Evolutionary conservation across 129 eudicot species (phyloP), one percentile per base, ranked within the genome.

Genomic region (Tanacetum coccineum): DNA sequence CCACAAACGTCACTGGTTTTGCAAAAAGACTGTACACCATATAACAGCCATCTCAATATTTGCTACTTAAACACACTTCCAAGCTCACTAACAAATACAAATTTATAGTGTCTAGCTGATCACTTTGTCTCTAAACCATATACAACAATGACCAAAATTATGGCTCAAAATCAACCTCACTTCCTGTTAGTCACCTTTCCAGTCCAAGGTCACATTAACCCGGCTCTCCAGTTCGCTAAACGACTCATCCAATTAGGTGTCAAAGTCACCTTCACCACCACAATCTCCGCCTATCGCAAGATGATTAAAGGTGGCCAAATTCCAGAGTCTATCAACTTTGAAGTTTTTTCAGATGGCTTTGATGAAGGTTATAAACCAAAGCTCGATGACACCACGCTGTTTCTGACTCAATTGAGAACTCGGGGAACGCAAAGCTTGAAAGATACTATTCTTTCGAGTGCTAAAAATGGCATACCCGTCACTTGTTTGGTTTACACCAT

Each of bases 141-240:
- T 3, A 8, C 15, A 7, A 60, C 19, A 49, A 53, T 62, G 79
- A 75, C 54, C 47, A 44, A 66, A 14, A 4, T 42, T 9, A 46
- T 67, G 53, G 62, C 46, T 19, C 63, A 77, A 47, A 3, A 18
- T 25, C 76, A 74, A 47, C 67, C 62, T 55, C 86, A 81, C 54
- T 49, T 84, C 68, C 90, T 84, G 42, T 11, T 84, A 11, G 59
- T 84, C 20, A 53, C 82, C 15, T 81, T 62, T 32, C 86, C 90
- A 7, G 73, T 67, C 40, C 90, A 81, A 60, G 90, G 86, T 25
- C 86, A 81, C 70, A 78, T 81, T 3, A 84, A 84, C 39, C 86
- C 86, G 0, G 13, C 78, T 3, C 68, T 84, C 60, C 80, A 78
- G 58, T 75, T 84, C 46, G 80, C 84, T 6, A 84, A 81, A 63